These are phyloP conservation scores for Sesbania bispinosa DNA, from an alignment of 306 rosid genomes.

Conservation along the genomic window DNA sequence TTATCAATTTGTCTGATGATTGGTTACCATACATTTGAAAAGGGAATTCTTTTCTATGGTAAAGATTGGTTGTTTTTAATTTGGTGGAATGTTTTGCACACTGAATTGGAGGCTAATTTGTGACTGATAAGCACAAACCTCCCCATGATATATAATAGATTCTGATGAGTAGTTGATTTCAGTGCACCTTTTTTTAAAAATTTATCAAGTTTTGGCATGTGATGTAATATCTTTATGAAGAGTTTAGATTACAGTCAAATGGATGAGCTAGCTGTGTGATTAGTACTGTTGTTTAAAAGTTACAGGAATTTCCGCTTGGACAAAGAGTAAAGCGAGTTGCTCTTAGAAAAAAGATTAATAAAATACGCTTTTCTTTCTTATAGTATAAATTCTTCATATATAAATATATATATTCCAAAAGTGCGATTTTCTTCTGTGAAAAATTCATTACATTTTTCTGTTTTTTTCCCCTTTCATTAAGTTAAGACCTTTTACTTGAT, in stretches of 20 bases:
- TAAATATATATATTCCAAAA: neutral
- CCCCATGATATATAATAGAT: neutral
- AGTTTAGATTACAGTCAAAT: neutral
- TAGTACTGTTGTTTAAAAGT: neutral
- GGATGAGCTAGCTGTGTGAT: neutral
- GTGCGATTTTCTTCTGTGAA: conserved; percentile 14
- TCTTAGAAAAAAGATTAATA: conserved; percentile 18
- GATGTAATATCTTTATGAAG: neutral
- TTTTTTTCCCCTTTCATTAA: neutral
- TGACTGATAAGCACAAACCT: too few relatives aligned
- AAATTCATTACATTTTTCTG: neutral
- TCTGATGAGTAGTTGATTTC: neutral
- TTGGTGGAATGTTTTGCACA: neutral
- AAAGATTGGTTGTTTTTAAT: neutral
- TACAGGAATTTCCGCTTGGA: neutral
- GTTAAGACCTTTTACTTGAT: conserved; percentile 1
- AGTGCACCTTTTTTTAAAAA: neutral
- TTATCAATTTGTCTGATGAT: neutral
- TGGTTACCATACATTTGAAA: neutral
- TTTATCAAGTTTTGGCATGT: neutral
- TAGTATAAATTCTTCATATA: neutral
- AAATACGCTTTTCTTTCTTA: conserved; percentile 15
- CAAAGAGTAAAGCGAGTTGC: conserved; percentile 26
- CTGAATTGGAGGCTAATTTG: neutral
- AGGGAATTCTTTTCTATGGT: neutral